phyloP scores from a whole-genome alignment of 2,329 filamentous ascomycete genomes.

The Stromatinia cepivora region DNA sequence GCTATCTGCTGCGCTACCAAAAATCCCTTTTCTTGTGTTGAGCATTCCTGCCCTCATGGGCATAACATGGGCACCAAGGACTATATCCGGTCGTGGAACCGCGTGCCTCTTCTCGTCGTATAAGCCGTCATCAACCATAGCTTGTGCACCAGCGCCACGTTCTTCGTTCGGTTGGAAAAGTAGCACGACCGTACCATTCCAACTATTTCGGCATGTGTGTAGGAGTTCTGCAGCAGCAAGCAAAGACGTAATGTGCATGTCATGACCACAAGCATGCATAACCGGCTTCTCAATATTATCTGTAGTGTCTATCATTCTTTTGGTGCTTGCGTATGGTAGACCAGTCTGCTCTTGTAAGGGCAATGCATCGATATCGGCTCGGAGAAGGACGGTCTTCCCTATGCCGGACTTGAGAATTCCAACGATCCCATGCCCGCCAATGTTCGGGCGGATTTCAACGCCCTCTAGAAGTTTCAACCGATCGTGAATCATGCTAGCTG shows the following conservation, averaged over 20 bases:
- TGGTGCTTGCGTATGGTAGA: constrained; percentile 55
- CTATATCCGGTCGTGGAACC: constrained; percentile 54
- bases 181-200: constrained; percentile 63
- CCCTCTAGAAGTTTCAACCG: constrained; percentile 25
- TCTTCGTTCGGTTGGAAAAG: constrained; percentile 70
- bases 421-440: constrained; percentile 60
- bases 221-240: constrained; percentile 56
- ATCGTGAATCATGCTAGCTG: not conserved
- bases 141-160: constrained; percentile 58
- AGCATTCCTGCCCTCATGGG: constrained; percentile 41
- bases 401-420: constrained; percentile 55
- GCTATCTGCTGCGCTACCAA: constrained; percentile 42
- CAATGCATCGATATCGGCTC: constrained; percentile 63
- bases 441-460: constrained; percentile 49
- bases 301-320: constrained; percentile 38
- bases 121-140: constrained; percentile 61
- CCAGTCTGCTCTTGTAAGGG: constrained; percentile 57
- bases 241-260: constrained; percentile 61
- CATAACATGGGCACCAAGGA: constrained; percentile 55
- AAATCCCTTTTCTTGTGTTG: constrained; percentile 38
- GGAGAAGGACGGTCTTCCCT: constrained; percentile 56
- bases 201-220: constrained; percentile 45
- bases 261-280: constrained; percentile 70
- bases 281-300: constrained; percentile 52
- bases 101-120: constrained; percentile 45